Conservation (phyloP, 139 green algal species). For the Chlorella sp. region DNA sequence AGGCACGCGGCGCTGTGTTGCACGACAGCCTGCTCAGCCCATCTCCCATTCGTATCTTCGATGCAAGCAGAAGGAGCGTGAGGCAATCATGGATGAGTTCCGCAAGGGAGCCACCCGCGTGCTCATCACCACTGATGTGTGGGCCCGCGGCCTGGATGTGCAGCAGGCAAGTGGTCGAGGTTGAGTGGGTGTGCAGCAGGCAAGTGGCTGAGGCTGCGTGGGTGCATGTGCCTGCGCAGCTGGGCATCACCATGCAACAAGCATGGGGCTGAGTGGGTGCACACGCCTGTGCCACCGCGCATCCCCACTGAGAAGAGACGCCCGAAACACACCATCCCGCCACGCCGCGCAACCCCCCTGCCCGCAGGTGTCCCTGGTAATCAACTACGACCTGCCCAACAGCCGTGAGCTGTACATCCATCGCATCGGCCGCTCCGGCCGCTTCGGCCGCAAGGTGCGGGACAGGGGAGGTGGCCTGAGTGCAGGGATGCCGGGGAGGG, state of each 20-base stretch:
- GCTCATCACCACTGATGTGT: slow-evolving; percentile 99
- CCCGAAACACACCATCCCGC: no score
- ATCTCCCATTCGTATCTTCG: no score
- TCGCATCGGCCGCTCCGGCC: slow-evolving; percentile 94
- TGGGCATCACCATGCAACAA: no score
- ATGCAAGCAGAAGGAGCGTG: slow-evolving; percentile 92
- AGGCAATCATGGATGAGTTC: slow-evolving; percentile 99
- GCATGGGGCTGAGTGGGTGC: no score
- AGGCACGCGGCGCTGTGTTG: no score
- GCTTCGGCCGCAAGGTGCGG: slow-evolving; percentile 93
- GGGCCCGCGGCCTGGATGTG: slow-evolving; percentile 98
- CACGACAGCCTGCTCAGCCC: no score
- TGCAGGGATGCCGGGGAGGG: no score
- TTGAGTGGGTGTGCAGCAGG: not conserved
- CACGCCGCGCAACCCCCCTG: not conserved
- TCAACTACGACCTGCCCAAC: slow-evolving; percentile 99
- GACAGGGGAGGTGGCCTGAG: not conserved
- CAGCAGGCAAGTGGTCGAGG: no score
- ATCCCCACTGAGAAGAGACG: no score
- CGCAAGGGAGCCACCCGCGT: slow-evolving; percentile 86
- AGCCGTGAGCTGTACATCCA: slow-evolving; percentile 99
- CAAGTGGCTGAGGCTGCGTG: no score
- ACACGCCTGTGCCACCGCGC: no score
- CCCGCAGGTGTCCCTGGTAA: slow-evolving; percentile 95
- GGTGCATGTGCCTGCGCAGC: no score